A percentile compares a stretch with the other conserved stretches of the same genome.
Evolutionary conservation across 768 basidiomycete species (phyloP).

Genomic region (Tricholoma sp.): DNA sequence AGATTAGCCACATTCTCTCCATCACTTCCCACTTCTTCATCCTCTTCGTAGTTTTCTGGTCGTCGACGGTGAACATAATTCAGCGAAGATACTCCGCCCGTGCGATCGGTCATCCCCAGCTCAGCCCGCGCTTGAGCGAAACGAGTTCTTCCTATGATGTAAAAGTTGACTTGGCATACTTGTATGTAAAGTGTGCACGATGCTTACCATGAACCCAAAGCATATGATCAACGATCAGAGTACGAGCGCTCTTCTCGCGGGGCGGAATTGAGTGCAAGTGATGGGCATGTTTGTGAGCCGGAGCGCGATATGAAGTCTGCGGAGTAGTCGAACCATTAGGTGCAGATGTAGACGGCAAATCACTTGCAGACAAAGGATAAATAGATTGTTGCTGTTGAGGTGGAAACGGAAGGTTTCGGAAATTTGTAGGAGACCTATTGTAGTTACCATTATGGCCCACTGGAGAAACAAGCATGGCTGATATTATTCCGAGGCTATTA

Average conservation of each 20-base stretch:
- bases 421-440: neutral
- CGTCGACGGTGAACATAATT: slow-evolving; percentile 61
- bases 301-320: slow-evolving; percentile 49
- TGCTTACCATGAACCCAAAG: slow-evolving; percentile 68
- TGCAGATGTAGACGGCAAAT: slow-evolving; percentile 8
- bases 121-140: slow-evolving; percentile 83
- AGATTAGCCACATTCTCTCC: slow-evolving; percentile 53
- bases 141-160: slow-evolving; percentile 53
- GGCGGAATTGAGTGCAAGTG: slow-evolving; percentile 85
- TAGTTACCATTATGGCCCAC: neutral
- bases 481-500: neutral
- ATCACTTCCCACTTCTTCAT: slow-evolving; percentile 60
- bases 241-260: slow-evolving; percentile 83
- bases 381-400: neutral
- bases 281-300: slow-evolving; percentile 85
- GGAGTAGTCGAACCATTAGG: slow-evolving; percentile 12
- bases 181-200: neutral
- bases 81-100: slow-evolving; percentile 58
- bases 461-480: neutral
- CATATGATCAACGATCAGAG: slow-evolving; percentile 84
- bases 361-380: slow-evolving; percentile 1
- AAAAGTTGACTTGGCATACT: neutral
- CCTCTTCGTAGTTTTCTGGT: slow-evolving; percentile 75
- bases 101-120: slow-evolving; percentile 79
- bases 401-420: slow-evolving; percentile 4